Conservation (phyloP, 306 rosid genomes). For the Hippophae tibetana region DNA sequence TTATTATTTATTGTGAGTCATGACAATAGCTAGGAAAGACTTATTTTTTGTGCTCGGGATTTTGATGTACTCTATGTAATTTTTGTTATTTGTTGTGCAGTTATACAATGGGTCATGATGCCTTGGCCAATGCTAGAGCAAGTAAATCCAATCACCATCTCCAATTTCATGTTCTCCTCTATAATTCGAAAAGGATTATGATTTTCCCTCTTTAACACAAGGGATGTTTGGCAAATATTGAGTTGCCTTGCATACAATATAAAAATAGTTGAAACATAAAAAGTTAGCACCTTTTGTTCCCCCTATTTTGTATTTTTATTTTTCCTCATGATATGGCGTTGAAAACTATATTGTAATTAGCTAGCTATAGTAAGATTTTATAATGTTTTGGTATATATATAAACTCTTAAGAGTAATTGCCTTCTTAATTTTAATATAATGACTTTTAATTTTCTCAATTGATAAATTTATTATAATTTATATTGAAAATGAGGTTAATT, state of each 20-base stretch:
- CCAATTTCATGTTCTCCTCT: constrained; percentile 43
- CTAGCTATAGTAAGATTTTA: no score
- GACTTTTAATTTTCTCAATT: no score
- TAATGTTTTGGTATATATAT: no score
- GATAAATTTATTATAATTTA: no score
- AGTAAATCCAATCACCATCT: constrained; percentile 48
- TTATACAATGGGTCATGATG: constrained; percentile 50
- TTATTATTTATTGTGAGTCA: no score
- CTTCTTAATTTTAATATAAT: no score
- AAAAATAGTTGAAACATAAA: constrained; percentile 43
- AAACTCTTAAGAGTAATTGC: no score
- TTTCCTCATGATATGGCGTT: constrained; percentile 39
- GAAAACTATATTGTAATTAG: constrained; percentile 49
- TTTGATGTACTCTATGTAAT: not conserved
- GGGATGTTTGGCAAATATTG: constrained; percentile 74
- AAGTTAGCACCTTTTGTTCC: constrained; percentile 21
- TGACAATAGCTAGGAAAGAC: no score
- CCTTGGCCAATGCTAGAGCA: constrained; percentile 55
- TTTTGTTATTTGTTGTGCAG: constrained; percentile 26
- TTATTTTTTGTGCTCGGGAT: not conserved
- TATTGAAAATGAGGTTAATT: no score
- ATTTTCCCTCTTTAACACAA: constrained; percentile 82
- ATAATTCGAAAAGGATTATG: constrained; percentile 59
- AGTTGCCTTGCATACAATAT: constrained; percentile 34
- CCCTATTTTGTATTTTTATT: constrained; percentile 13